Evolutionary conservation across 2,329 filamentous ascomycete species (phyloP).

Genomic region (Nothomitra cinnamomea): DNA sequence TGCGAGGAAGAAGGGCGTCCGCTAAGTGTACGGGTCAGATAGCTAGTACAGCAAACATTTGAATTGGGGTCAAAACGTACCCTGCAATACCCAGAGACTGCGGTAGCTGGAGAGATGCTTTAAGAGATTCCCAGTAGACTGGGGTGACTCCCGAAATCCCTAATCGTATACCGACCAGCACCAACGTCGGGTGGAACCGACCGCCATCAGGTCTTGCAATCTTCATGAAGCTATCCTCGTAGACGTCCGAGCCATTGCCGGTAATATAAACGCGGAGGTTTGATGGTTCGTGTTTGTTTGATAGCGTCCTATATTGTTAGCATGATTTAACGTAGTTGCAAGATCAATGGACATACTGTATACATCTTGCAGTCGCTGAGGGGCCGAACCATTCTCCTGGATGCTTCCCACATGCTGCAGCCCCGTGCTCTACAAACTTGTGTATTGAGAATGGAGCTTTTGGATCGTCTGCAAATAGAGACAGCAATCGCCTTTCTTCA

Average conservation of each 20-base stretch:
- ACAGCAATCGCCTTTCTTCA: slow-evolving; percentile 55
- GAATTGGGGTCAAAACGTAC: slow-evolving; percentile 31
- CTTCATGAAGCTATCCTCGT: slow-evolving; percentile 72
- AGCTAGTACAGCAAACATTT: neutral
- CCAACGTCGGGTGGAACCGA: slow-evolving; percentile 64
- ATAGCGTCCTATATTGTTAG: slow-evolving; percentile 3
- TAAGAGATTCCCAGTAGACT: slow-evolving; percentile 89
- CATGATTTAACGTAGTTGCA: neutral
- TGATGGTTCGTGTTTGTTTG: slow-evolving; percentile 27
- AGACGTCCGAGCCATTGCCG: slow-evolving; percentile 79
- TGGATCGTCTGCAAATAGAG: slow-evolving; percentile 74
- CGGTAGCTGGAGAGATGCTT: slow-evolving; percentile 64
- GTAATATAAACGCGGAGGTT: slow-evolving; percentile 72
- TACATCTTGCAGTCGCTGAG: slow-evolving; percentile 87
- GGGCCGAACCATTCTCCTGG: slow-evolving; percentile 98
- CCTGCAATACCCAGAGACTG: slow-evolving; percentile 95
- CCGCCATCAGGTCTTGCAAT: slow-evolving; percentile 52
- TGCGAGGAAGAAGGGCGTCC: slow-evolving; percentile 83
- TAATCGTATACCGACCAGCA: slow-evolving; percentile 74
- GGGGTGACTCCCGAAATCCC: slow-evolving; percentile 90
- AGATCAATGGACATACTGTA: slow-evolving; percentile 47
- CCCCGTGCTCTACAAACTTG: slow-evolving; percentile 79
- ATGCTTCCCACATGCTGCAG: slow-evolving; percentile 75
- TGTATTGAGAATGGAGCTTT: slow-evolving; percentile 87
- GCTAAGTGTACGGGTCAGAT: slow-evolving; percentile 27